Evolutionary conservation across 768 basidiomycete genomes (phyloP).

Genomic region (Boletus rubroflammeus): DNA sequence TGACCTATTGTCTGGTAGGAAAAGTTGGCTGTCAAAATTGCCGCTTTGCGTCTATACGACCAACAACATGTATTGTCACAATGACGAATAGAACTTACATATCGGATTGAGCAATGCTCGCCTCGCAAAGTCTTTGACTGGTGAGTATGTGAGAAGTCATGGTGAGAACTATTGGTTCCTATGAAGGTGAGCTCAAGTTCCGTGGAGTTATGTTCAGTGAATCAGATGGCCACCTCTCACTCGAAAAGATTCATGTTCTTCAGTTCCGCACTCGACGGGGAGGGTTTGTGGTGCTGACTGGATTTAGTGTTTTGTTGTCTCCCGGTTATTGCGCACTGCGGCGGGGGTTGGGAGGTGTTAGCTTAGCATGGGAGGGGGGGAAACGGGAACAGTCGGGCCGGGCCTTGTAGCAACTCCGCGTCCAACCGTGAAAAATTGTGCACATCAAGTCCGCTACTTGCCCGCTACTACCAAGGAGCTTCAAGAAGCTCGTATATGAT

Average conservation of each 20-base stretch:
- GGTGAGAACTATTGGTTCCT: not conserved
- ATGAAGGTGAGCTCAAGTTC: not conserved
- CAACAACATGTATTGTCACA: not conserved
- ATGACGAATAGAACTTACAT: not conserved
- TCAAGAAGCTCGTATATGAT: conserved; percentile 28
- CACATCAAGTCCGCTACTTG: no score
- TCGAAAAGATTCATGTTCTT: not conserved
- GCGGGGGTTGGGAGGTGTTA: not conserved
- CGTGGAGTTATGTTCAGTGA: not conserved
- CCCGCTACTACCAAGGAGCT: conserved; percentile 4
- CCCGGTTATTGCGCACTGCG: not conserved
- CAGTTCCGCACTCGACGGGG: not conserved
- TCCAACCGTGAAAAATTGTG: not conserved
- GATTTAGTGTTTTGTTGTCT: not conserved
- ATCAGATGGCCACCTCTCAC: not conserved
- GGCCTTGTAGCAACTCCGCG: not conserved
- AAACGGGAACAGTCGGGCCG: not conserved
- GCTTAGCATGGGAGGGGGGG: no score
- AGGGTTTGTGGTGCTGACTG: not conserved
- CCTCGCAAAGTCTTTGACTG: not conserved
- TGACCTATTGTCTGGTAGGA: no score
- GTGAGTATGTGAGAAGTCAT: not conserved
- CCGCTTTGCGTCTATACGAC: not conserved
- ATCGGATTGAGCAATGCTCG: not conserved
- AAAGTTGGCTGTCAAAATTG: not conserved